Evolutionary conservation across 495 filamentous ascomycete species (phyloP), one percentile per base, ranked within the genome.

Genomic region (Daldinia concentrica): DNA sequence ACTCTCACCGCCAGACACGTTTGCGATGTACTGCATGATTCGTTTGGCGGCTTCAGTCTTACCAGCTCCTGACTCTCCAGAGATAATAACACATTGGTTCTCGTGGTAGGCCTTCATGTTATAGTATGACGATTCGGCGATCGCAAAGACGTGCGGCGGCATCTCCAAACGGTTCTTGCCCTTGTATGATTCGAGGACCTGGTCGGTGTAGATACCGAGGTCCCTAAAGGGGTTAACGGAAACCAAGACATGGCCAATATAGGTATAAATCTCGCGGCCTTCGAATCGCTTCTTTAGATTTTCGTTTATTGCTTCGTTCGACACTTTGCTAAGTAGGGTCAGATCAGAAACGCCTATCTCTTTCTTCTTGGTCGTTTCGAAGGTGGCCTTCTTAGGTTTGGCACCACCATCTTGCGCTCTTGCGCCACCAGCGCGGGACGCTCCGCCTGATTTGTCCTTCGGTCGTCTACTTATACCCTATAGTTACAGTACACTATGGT

Each of bases 61-160:
- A 74, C 96, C 96, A 11, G 96, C 96, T 65, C 96, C 96, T 8
- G 96, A 98, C 84, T 99, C 96, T 71, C 96, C 96, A 58, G 94
- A 98, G 68, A 99, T 99, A 79, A 99, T 99, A 58, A 99, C 94
- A 82, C 96, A 99, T 77, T 99, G 96, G 82, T 98, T 98, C 68
- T 98, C 96, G 75, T 94, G 95, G 86, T 99, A 98, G 17, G 93
- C 94, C 72, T 98, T 98, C 96, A 99, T 98, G 84, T 99, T 98
- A 82, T 98, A 98, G 83, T 99, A 98, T 56, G 94, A 82, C 4
- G 93, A 91, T 81, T 99, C 96, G 72, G 96, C 96, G 77, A 98
- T 94, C 54, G 93, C 95, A 81, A 97, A 99, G 68, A 99, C 96
- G 79, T 99, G 96, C 8, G 96, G 96, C 19, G 95, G 93, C 81